A percentile compares a stretch with the other conserved stretches of the same genome.
Conservation (phyloP, 176 grass and related monocot species). For the Rhipidocladum racemiflorum region DNA sequence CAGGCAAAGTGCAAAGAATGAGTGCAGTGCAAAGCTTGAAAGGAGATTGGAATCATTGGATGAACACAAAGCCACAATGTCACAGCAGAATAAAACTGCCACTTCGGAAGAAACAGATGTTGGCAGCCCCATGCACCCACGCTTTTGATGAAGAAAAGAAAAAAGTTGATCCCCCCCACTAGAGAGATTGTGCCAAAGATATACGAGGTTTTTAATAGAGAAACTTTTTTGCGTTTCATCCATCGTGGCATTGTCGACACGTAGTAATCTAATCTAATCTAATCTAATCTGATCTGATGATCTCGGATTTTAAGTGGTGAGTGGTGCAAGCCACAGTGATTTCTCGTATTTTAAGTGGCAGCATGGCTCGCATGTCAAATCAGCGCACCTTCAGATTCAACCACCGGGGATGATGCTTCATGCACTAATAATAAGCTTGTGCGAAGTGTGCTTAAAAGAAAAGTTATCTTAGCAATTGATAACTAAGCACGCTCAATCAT, state of each 20-base stretch:
- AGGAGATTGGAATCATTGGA: background rate
- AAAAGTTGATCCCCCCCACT: background rate
- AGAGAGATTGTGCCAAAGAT: background rate
- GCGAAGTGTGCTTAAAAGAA: background rate
- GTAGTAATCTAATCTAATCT: background rate
- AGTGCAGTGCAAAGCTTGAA: background rate
- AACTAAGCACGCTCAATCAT: background rate
- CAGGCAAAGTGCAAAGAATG: slow-evolving; percentile 2
- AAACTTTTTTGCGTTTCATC: background rate
- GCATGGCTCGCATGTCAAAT: slow-evolving; percentile 15
- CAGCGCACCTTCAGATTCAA: background rate
- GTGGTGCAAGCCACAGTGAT: background rate
- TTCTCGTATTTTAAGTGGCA: background rate
- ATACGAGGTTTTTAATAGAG: background rate
- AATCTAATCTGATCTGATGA: background rate
- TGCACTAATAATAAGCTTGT: background rate
- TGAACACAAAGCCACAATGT: background rate
- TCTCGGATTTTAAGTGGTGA: background rate
- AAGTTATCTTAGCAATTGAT: background rate
- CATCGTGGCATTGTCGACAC: background rate
- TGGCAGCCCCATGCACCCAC: background rate
- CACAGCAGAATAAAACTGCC: background rate
- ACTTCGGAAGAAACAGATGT: slow-evolving; percentile 13
- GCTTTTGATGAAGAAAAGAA: background rate
- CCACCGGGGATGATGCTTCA: background rate